phyloP scores from a whole-genome alignment of 2,329 filamentous ascomycete species.

The Penicillium digitatum region DNA sequence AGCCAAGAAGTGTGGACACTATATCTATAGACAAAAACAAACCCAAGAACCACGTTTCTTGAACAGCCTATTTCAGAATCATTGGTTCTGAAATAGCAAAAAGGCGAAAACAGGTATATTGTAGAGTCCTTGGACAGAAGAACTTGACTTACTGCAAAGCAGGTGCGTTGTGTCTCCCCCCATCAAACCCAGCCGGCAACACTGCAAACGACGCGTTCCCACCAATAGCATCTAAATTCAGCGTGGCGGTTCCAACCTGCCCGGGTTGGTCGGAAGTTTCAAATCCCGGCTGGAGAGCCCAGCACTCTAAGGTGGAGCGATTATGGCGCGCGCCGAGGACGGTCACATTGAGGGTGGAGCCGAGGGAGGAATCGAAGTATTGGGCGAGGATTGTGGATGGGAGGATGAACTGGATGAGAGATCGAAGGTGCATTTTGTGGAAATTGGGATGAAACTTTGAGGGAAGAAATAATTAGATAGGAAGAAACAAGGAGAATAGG shows the following conservation, averaged over 20 bases:
- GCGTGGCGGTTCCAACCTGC: conserved; percentile 27
- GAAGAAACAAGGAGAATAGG: background rate
- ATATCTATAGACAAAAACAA: background rate
- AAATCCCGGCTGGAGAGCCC: conserved; percentile 42
- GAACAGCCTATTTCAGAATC: too few species aligned
- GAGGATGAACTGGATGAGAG: conserved; percentile 12
- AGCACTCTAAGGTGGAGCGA: conserved; percentile 46
- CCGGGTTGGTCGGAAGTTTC: conserved; percentile 32
- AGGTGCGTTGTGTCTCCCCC: conserved; percentile 45
- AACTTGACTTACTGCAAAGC: conserved; percentile 37
- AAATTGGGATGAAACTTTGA: background rate
- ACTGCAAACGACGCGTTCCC: conserved; percentile 38
- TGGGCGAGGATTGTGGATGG: conserved; percentile 6
- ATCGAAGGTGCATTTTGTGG: conserved; percentile 14
- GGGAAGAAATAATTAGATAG: background rate
- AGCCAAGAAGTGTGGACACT: background rate
- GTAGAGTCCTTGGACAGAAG: background rate
- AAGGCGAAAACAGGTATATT: too few species aligned
- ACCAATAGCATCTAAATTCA: conserved; percentile 33
- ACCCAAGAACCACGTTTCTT: too few species aligned
- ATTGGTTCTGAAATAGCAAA: background rate
- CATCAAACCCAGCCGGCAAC: conserved; percentile 38
- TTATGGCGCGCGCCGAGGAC: conserved; percentile 38
- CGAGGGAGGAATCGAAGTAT: conserved; percentile 1
- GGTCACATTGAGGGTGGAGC: conserved; percentile 42